Base-by-base conservation (phyloP, 306 rosid species). In the Cicer judaicum region DNA sequence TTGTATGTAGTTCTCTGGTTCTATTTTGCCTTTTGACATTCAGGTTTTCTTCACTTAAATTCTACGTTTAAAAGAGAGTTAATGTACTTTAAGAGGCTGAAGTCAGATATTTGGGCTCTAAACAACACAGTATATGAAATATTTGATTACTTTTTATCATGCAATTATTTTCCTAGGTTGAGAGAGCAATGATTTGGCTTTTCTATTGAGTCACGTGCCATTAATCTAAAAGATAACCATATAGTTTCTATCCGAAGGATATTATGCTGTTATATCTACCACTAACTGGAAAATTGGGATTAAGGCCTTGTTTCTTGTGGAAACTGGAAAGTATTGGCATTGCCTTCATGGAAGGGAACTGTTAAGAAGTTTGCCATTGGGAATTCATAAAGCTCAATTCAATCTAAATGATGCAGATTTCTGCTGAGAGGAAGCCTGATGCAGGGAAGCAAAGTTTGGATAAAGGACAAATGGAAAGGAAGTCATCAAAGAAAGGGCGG, bases 361-460 rank as follows among this genome's bases (percentile, higher is more conserved):
- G 24, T 47, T 39, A 64, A 73, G 39, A 73, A 39, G 14, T 68
- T 72, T 80, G 56, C 62, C 41, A 24, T 55, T 3, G 39, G 24
- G 61, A 81, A 74, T 42, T 81, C 15, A 40, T 53, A 43, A 63
- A 21, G 44, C 64, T 78, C 54, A 52, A 67, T 70, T 55, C 14
- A 74, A 71, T 68, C 52, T 54, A 70, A 67, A 56, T 39, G 65
- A 5, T 81, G 72, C 77, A 91, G 98, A 86, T 91, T 62, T 80
- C 88, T 78, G 85, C 82, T 39, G 97, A 89, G 72, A 91, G 72
- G 88, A 93, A 88, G 84, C 79, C 88, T 76, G 89, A 86, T 55
- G 60, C 12, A 46, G 87, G 79, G 68, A 88, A 79, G 82, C 89
- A 91, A 71, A 85, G 71, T 82, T 69, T 76, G 79, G 82, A 60